phyloP scores from a whole-genome alignment of 1,139 yeast genomes.

The Nakaseomyces glabratus region DNA sequence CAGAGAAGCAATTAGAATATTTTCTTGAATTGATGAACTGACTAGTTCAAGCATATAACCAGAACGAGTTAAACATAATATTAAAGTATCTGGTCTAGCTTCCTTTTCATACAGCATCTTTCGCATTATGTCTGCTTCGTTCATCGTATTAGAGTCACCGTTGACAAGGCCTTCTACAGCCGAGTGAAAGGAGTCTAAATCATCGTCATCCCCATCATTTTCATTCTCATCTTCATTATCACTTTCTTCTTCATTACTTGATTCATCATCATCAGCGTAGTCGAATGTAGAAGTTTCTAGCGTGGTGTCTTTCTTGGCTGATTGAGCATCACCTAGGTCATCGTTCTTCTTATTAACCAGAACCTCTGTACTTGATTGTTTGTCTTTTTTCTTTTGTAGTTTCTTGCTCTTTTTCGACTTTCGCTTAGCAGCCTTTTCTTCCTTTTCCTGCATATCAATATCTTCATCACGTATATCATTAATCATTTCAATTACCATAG shows the following conservation, averaged over 20 bases:
- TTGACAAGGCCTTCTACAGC: constrained; percentile 36
- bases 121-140: constrained; percentile 16
- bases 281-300: too few species aligned
- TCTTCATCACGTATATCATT: constrained; percentile 75
- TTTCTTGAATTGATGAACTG: constrained; percentile 55
- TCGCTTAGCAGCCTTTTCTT: constrained; percentile 11
- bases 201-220: constrained; percentile 29
- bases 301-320: too few species aligned
- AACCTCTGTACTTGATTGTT: neutral
- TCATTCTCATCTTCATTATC: constrained; percentile 31
- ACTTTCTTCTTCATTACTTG: constrained; percentile 17
- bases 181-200: constrained; percentile 42
- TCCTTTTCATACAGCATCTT: constrained; percentile 23
- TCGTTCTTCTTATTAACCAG: constrained; percentile 3
- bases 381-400: neutral
- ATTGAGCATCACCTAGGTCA: constrained; percentile 10
- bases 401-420: constrained; percentile 6
- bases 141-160: constrained; percentile 14
- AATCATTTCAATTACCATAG: constrained; percentile 77
- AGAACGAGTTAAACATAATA: constrained; percentile 62
- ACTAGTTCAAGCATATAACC: constrained; percentile 64
- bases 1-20: constrained; percentile 62
- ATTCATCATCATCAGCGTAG: neutral
- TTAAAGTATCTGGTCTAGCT: constrained; percentile 37
- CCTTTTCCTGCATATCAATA: constrained; percentile 32